Evolutionary conservation across 2,329 filamentous ascomycete species (phyloP).

Genomic region (Orbilia blumenaviensis): DNA sequence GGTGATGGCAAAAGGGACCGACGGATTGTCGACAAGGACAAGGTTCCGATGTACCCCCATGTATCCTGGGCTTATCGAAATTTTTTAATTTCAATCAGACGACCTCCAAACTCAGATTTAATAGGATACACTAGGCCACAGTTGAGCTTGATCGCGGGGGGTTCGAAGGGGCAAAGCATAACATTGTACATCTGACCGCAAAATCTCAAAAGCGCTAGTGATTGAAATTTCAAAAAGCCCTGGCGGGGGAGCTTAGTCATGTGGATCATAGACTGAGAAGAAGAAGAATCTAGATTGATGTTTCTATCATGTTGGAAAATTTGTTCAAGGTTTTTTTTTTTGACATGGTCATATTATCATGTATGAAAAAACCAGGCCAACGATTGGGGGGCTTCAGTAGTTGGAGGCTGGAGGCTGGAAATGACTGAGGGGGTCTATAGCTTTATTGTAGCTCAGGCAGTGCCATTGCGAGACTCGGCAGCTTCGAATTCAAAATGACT

Average conservation of each 20-base stretch:
- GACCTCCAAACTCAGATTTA: background rate
- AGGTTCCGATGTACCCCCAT: background rate
- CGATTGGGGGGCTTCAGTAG: too few relatives aligned
- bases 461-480: too few relatives aligned
- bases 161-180: background rate
- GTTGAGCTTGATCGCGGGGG: background rate
- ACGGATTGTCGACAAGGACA: background rate
- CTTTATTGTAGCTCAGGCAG: too few relatives aligned
- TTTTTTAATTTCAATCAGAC: background rate
- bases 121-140: background rate
- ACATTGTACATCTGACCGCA: too few relatives aligned
- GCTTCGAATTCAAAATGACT: too few relatives aligned
- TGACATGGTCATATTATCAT: background rate
- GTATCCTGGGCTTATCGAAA: background rate
- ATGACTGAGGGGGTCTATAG: too few relatives aligned
- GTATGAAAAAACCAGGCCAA: too few relatives aligned
- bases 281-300: background rate
- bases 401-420: too few relatives aligned
- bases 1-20: conserved; percentile 8
- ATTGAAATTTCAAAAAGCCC: too few relatives aligned
- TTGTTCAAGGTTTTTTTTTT: too few relatives aligned
- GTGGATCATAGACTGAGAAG: background rate
- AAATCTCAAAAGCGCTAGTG: too few relatives aligned
- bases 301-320: too few relatives aligned
- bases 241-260: background rate